Evolutionary conservation across 441 rosid genomes (phyloP).

Genomic region (Aleurites moluccanus): DNA sequence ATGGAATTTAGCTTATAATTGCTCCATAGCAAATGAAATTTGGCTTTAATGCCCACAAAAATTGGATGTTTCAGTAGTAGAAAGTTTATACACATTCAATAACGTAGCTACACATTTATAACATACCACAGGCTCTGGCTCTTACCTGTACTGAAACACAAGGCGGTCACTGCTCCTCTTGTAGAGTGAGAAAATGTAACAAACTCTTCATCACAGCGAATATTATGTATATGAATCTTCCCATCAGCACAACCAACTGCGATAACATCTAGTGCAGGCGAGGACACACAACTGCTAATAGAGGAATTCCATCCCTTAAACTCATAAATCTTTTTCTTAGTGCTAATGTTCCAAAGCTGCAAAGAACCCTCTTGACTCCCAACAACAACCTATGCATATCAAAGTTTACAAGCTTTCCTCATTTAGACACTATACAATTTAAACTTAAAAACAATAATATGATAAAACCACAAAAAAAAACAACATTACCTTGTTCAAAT

Average conservation of each 20-base stretch:
- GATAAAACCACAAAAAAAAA: neutral
- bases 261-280: constrained; percentile 93
- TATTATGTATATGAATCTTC: constrained; percentile 78
- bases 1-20: neutral
- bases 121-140: neutral
- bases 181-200: constrained; percentile 72
- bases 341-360: constrained; percentile 95
- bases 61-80: neutral
- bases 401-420: constrained; percentile 6
- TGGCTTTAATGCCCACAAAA: neutral
- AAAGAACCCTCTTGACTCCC: constrained; percentile 84
- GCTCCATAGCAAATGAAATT: neutral
- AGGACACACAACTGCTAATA: constrained; percentile 72
- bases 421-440: neutral
- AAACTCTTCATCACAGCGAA: constrained; percentile 70
- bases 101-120: neutral
- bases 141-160: constrained; percentile 85
- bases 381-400: constrained; percentile 60
- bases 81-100: constrained; percentile 1
- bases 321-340: constrained; percentile 76
- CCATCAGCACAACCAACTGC: constrained; percentile 96
- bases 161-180: constrained; percentile 83
- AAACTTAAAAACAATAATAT: neutral
- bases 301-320: constrained; percentile 88
- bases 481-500: constrained; percentile 71